Conservation (phyloP, 495 filamentous ascomycete species). For the Lophiostoma macrostomum region DNA sequence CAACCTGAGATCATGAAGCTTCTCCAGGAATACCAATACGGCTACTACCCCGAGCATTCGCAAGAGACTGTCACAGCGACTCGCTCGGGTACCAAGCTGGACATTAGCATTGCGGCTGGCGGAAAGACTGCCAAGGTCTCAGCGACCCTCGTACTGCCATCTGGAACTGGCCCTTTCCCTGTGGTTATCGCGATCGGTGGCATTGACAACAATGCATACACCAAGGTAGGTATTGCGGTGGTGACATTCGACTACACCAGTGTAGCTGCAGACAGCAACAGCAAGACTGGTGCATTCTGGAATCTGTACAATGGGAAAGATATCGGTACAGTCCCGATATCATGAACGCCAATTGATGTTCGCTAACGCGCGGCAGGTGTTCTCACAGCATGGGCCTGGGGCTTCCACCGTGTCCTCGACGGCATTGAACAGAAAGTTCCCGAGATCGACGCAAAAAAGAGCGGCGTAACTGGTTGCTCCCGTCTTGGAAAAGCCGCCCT, state of each 20-base stretch:
- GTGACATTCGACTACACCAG: constrained; percentile 52
- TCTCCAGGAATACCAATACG: constrained; percentile 55
- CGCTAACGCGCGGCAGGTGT: constrained; percentile 37
- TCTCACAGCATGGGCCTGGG: constrained; percentile 54
- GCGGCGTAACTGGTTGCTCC: constrained; percentile 53
- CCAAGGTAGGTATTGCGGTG: constrained; percentile 50
- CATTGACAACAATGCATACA: constrained; percentile 52
- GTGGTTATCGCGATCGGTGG: constrained; percentile 56
- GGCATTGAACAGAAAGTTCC: constrained; percentile 49
- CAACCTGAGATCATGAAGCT: constrained; percentile 53
- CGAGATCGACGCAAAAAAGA: constrained; percentile 48
- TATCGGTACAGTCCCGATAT: constrained; percentile 41
- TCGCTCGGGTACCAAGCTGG: constrained; percentile 49
- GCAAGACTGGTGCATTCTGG: constrained; percentile 54
- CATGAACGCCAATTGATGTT: not conserved
- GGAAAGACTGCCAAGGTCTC: constrained; percentile 48
- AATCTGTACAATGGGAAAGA: constrained; percentile 51
- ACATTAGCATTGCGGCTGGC: constrained; percentile 47
- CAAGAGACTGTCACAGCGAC: constrained; percentile 52
- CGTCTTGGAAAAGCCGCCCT: constrained; percentile 53
- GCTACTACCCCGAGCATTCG: constrained; percentile 53
- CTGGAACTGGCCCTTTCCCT: constrained; percentile 44
- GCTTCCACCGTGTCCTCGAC: constrained; percentile 53
- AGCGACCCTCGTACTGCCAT: constrained; percentile 47
- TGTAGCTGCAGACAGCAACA: constrained; percentile 51